These are phyloP conservation scores for Lotus japonicus DNA, from an alignment of 306 rosid species.

Conservation along the genomic window DNA sequence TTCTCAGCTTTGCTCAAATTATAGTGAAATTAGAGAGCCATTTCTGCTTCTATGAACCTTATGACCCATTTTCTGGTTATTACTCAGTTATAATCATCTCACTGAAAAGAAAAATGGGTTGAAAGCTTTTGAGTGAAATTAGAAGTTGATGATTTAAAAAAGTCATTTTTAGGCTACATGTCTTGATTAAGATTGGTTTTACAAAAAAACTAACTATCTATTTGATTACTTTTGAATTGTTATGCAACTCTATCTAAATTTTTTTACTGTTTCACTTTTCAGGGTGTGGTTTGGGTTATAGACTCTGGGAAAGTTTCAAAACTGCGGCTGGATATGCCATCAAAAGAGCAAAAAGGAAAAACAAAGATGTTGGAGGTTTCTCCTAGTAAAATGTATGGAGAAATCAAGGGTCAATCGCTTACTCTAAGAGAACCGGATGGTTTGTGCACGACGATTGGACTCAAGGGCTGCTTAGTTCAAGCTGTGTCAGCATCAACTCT, in stretches of 20 bases:
- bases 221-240: neutral
- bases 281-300: constrained; percentile 88
- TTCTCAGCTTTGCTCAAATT: neutral
- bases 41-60: neutral
- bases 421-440: constrained; percentile 49
- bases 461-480: constrained; percentile 63
- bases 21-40: neutral
- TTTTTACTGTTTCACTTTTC: constrained; percentile 5
- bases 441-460: constrained; percentile 32
- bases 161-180: neutral
- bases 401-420: constrained; percentile 47
- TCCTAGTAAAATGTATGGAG: constrained; percentile 61
- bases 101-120: neutral
- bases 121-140: neutral
- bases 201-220: neutral
- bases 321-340: constrained; percentile 26
- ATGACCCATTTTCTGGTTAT: neutral
- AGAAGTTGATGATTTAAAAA: neutral
- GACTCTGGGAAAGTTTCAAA: constrained; percentile 50
- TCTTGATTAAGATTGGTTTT: neutral
- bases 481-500: constrained; percentile 73
- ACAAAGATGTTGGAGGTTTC: constrained; percentile 60
- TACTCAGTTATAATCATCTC: neutral
- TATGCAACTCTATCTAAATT: neutral
- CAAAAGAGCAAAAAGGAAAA: constrained; percentile 45